Evolutionary conservation across 129 eudicot species (phyloP).

Genomic region (Tagetes erecta): DNA sequence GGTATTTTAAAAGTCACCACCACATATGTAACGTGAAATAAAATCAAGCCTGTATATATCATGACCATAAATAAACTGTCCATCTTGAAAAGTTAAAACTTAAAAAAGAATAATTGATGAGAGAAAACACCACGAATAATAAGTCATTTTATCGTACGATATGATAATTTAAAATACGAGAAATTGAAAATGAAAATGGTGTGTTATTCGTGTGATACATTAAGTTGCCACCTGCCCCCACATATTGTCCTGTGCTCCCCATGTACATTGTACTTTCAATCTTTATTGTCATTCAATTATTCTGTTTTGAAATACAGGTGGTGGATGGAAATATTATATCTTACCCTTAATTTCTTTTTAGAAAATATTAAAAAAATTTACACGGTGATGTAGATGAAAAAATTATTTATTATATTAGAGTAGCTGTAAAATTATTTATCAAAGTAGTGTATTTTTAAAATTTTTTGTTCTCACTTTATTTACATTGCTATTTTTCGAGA

Average conservation of each 20-base stretch:
- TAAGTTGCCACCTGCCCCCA: constrained; percentile 24
- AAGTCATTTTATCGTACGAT: constrained; percentile 15
- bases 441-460: too few species aligned
- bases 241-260: constrained; percentile 11
- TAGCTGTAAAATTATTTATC: too few species aligned
- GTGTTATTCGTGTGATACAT: constrained; percentile 17
- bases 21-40: not conserved
- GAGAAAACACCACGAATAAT: constrained; percentile 4
- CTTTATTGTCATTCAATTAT: constrained; percentile 7
- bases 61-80: not conserved
- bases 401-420: too few species aligned
- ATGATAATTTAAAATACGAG: not conserved
- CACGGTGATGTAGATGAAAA: too few species aligned
- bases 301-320: not conserved
- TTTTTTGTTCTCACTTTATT: too few species aligned
- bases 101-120: constrained; percentile 14
- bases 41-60: not conserved
- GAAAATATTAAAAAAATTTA: too few species aligned
- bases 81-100: not conserved
- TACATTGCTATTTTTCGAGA: too few species aligned
- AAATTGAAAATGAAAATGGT: not conserved
- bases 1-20: not conserved
- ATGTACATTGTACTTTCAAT: constrained; percentile 9
- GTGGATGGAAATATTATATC: not conserved
- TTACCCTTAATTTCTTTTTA: too few species aligned